These are phyloP conservation scores for Pseudogymnoascus sp. DNA, from an alignment of 2,329 filamentous ascomycete species.

Conservation along the genomic window DNA sequence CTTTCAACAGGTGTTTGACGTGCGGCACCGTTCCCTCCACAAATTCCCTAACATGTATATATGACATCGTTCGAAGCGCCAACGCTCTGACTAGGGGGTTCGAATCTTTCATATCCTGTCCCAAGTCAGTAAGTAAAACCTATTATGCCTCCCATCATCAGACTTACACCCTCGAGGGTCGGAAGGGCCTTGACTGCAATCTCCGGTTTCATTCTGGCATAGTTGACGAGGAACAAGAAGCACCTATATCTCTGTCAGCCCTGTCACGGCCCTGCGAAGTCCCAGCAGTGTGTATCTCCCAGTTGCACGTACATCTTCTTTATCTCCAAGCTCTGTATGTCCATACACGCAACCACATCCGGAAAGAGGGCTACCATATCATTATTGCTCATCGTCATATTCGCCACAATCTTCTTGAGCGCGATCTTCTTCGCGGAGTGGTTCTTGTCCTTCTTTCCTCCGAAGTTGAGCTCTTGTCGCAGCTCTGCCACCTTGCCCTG, in stretches of 20 bases:
- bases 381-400: constrained; percentile 99
- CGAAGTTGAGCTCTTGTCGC: constrained; percentile 84
- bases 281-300: background rate
- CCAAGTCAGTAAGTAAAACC: constrained; percentile 2
- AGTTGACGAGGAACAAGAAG: constrained; percentile 95
- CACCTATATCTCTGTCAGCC: constrained; percentile 54
- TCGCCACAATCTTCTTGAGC: constrained; percentile 98
- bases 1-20: constrained; percentile 73
- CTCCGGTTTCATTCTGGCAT: constrained; percentile 87
- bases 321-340: constrained; percentile 87
- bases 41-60: constrained; percentile 93
- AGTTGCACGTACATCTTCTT: constrained; percentile 81
- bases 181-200: constrained; percentile 89
- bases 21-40: constrained; percentile 83
- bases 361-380: constrained; percentile 98
- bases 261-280: constrained; percentile 11
- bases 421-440: constrained; percentile 92
- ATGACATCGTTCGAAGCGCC: constrained; percentile 90
- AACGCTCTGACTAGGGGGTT: constrained; percentile 91
- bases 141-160: background rate
- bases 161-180: constrained; percentile 66
- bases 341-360: constrained; percentile 93
- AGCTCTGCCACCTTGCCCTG: constrained; percentile 99
- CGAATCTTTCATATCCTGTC: constrained; percentile 80
- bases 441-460: constrained; percentile 97